Base-by-base conservation (phyloP, 2,329 filamentous ascomycete genomes). In the Ophiobolus disseminans region DNA sequence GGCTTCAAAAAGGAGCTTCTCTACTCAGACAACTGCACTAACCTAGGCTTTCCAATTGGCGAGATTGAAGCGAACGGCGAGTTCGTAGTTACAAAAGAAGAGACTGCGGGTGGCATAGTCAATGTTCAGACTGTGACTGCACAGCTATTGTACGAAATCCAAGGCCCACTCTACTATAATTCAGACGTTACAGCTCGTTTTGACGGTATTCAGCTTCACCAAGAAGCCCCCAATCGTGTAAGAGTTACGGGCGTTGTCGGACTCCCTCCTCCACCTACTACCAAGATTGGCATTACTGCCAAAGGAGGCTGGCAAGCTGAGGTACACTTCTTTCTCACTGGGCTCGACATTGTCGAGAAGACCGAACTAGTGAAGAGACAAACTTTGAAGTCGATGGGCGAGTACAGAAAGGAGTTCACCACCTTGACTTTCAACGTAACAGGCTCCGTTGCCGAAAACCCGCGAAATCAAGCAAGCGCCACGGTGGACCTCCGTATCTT, bases 81-180 rank as follows among this genome's bases (percentile, higher is more conserved):
- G 5, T 7, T 31, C 28, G 14, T 31, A 9, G 13, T 31, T n/a
- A 31, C 28, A 14, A 31, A 31, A n/a, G 5, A 7, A 5, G 5
- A 7, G 11, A n/a, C 11, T n/a, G 5, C 6, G 10, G 28, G 14
- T n/a, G 28, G 28, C 5, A 31, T 31, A 5, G 28, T 31, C 5
- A 31, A 9, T n/a, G 13, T n/a, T 7, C 10, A 31, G 7, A 31
- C 28, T 8, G 11, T 9, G 10, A 31, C 11, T 13, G 28, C 6
- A 5, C 28, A 31, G 28, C 28, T 31, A 5, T n/a, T 31, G 7
- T 31, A 31, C 13, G 28, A 8, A 31, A 31, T 31, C 13, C 28
- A 59, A 40, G 53, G 53, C 5, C 39, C 44, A 3, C 19, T 38
- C 4, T 50, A 55, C 23, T 50, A 49, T 35, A 55, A 52, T 37